Evolutionary conservation across 257 asterid species (phyloP), one percentile per base, ranked within the genome.

Genomic region (Cordia subcordata): DNA sequence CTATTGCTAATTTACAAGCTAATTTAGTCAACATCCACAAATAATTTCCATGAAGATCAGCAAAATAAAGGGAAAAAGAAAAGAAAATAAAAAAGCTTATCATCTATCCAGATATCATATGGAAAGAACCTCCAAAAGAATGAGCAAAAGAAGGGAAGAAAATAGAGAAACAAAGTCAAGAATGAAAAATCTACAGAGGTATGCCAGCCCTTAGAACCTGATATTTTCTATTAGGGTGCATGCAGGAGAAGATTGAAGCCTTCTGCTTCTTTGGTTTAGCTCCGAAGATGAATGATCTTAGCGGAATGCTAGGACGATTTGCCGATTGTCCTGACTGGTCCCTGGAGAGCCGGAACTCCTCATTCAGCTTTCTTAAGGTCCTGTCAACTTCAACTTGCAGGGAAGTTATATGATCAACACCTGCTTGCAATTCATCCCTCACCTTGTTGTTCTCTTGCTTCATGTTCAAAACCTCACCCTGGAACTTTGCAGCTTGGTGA

Each of bases 401-500:
- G 13, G 58, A 12, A 13, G 79, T 78, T 39, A 81, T 83, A 38
- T 82, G 87, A 56, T 84, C 94, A 3, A 75, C 72, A 32, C 95
- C 95, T 4, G 91, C 68, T 68, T 84, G 82, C 11, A 92, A 76
- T 61, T 92, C 95, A 60, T 82, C 91, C 51, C 81, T 84, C 0
- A 92, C 96, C 80, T 79, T 92, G 62, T 80, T 86, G 75, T 88
- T 92, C 66, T 92, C 99, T 63, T 88, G 99, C 68, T 84, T 86
- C 99, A 88, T 92, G 79, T 84, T 88, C 82, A 81, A 53, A 56
- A 83, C 74, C 78, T 92, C 97, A 21, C 99, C 99, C 66, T 92
- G 97, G 65, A 92, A 68, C 58, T 83, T 88, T 53, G 99, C 99
- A 45, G 99, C 99, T 72, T 88, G 96, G 55, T 92, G 96, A 72